A percentile compares a stretch with the other conserved stretches of the same genome.
phyloP scores from a whole-genome alignment of 2,329 filamentous ascomycete genomes.

The Paracoccidioides lutzii region DNA sequence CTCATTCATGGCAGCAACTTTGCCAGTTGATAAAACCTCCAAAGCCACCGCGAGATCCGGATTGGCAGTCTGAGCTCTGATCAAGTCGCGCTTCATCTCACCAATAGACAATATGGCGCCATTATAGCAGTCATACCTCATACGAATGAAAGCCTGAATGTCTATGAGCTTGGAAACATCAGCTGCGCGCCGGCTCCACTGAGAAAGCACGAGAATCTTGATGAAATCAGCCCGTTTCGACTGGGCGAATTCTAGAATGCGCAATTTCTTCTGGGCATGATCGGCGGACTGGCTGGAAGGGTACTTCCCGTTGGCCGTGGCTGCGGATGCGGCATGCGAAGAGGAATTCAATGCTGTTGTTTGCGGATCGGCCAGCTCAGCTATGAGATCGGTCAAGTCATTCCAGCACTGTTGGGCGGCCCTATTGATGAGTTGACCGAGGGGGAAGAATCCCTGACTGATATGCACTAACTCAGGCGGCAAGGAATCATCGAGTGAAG shows the following conservation, averaged over 20 bases:
- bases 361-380: slow-evolving; percentile 56
- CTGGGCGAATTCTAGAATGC: slow-evolving; percentile 64
- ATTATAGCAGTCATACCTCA: slow-evolving; percentile 49
- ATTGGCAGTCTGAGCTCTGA: slow-evolving; percentile 63
- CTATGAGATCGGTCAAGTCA: slow-evolving; percentile 57
- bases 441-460: slow-evolving; percentile 59
- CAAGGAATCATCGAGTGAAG: slow-evolving; percentile 15
- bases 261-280: slow-evolving; percentile 63
- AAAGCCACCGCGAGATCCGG: slow-evolving; percentile 85
- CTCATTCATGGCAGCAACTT: slow-evolving; percentile 66
- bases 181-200: slow-evolving; percentile 72
- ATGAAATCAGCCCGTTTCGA: slow-evolving; percentile 76
- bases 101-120: slow-evolving; percentile 50
- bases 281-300: slow-evolving; percentile 31
- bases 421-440: slow-evolving; percentile 62
- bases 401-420: slow-evolving; percentile 75
- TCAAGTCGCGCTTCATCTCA: slow-evolving; percentile 60
- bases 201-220: slow-evolving; percentile 77
- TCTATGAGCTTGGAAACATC: slow-evolving; percentile 83
- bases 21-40: slow-evolving; percentile 67
- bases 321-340: slow-evolving; percentile 14
- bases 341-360: slow-evolving; percentile 36
- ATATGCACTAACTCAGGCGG: slow-evolving; percentile 53
- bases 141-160: slow-evolving; percentile 60
- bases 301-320: slow-evolving; percentile 11